Conservation (phyloP, 768 basidiomycete species). For the Sistotremastrum niveocremeum region DNA sequence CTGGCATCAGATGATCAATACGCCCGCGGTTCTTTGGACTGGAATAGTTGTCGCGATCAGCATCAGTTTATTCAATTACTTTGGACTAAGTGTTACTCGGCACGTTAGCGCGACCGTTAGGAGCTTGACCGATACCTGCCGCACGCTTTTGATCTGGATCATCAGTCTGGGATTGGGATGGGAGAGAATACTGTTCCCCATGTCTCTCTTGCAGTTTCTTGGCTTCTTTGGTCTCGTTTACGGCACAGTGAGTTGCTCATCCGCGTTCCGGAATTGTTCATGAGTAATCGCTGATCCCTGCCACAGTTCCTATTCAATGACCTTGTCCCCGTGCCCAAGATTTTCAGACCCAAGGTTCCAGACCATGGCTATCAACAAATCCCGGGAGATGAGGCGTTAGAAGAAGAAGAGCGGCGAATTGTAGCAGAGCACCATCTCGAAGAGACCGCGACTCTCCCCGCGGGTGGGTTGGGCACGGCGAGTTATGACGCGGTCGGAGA, state of each 20-base stretch:
- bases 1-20: conserved; percentile 77
- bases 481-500: conserved; percentile 62
- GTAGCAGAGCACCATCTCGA: conserved; percentile 59
- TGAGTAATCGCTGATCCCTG: conserved; percentile 6
- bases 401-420: conserved; percentile 21
- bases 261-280: not conserved
- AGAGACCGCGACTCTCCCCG: conserved; percentile 73
- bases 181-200: conserved; percentile 75
- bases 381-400: conserved; percentile 14
- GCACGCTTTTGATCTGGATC: conserved; percentile 94
- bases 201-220: conserved; percentile 66
- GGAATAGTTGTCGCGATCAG: conserved; percentile 59
- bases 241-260: conserved; percentile 50
- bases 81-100: conserved; percentile 83
- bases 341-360: conserved; percentile 34
- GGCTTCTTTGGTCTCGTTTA: conserved; percentile 90
- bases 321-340: conserved; percentile 53
- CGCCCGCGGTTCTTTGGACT: conserved; percentile 54
- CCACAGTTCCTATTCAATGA: conserved; percentile 81
- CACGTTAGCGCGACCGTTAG: conserved; percentile 89
- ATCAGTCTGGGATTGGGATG: conserved; percentile 81
- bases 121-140: conserved; percentile 85
- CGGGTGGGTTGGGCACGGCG: conserved; percentile 55
- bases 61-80: conserved; percentile 79
- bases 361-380: conserved; percentile 5